phyloP scores from a whole-genome alignment of 345 rosid species.

The Salix koriyanagi region DNA sequence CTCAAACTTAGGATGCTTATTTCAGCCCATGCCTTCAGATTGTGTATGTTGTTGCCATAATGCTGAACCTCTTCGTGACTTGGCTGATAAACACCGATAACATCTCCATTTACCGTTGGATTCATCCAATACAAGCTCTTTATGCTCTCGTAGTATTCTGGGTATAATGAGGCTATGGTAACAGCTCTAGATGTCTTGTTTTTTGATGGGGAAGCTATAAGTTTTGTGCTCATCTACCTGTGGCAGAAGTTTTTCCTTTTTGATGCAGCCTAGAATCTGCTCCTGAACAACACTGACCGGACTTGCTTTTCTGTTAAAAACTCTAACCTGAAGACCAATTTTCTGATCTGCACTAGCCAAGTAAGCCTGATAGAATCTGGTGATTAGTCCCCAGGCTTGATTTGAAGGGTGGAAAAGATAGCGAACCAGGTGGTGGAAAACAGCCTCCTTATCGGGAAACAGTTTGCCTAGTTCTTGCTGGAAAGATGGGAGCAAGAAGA shows the following conservation, averaged over 20 bases:
- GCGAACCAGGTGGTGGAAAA: constrained; percentile 19
- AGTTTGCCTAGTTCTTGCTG: constrained; percentile 9
- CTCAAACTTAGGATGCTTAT: constrained; percentile 20
- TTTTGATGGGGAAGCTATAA: background rate
- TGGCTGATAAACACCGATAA: constrained; percentile 16
- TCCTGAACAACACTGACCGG: constrained; percentile 3
- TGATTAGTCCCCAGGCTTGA: constrained; percentile 23
- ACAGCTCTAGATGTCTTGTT: constrained; percentile 11
- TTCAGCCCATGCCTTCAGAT: constrained; percentile 24
- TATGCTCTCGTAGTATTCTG: constrained; percentile 7
- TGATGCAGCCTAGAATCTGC: constrained; percentile 10
- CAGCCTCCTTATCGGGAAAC: constrained; percentile 19
- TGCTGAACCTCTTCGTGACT: constrained; percentile 16
- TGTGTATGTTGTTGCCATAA: constrained; percentile 14
- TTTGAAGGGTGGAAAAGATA: constrained; percentile 27
- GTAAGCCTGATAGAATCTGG: constrained; percentile 9
- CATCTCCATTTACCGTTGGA: constrained; percentile 8
- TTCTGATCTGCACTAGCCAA: constrained; percentile 14
- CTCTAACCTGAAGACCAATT: constrained; percentile 19
- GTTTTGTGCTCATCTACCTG: background rate
- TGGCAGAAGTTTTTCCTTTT: constrained; percentile 9
- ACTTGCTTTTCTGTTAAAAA: background rate
- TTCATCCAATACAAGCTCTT: constrained; percentile 16
- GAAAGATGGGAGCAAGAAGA: constrained; percentile 21
- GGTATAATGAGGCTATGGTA: constrained; percentile 7